Conservation (phyloP, 352 stramenopile species). For the Pythium sp. region DNA sequence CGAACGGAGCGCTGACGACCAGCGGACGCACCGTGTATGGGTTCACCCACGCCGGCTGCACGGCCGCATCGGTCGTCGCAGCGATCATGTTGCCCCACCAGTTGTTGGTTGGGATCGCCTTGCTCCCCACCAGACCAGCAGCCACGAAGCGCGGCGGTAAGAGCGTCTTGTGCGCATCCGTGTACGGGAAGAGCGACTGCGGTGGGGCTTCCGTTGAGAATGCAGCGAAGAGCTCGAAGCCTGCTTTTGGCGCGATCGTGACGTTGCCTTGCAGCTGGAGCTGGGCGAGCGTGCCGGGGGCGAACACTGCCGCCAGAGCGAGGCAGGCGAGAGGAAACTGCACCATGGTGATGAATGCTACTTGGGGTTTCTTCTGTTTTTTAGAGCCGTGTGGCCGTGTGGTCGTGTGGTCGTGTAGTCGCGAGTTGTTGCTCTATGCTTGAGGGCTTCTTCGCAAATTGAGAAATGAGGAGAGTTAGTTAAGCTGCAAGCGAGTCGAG, state of each 20-base stretch:
- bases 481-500: not conserved
- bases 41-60: constrained; percentile 64
- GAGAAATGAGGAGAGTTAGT: not conserved
- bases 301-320: not conserved
- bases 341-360: not conserved
- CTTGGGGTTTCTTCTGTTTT: not conserved
- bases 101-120: constrained; percentile 63
- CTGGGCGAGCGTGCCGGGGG: constrained; percentile 11
- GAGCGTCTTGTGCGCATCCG: constrained; percentile 25
- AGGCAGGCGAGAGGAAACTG: not conserved
- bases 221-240: constrained; percentile 28
- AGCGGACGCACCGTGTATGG: constrained; percentile 52
- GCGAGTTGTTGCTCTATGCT: not conserved
- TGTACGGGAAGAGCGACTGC: constrained; percentile 21
- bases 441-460: constrained; percentile 11
- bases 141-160: constrained; percentile 56
- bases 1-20: constrained; percentile 35
- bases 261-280: constrained; percentile 20
- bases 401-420: not conserved
- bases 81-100: constrained; percentile 79
- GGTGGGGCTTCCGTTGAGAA: constrained; percentile 31
- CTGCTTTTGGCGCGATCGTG: constrained; percentile 21
- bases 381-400: not conserved
- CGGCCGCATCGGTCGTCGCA: constrained; percentile 19
- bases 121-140: constrained; percentile 34